Evolutionary conservation across 352 stramenopile species (phyloP).

Genomic region (Phytophthora podocarpi): DNA sequence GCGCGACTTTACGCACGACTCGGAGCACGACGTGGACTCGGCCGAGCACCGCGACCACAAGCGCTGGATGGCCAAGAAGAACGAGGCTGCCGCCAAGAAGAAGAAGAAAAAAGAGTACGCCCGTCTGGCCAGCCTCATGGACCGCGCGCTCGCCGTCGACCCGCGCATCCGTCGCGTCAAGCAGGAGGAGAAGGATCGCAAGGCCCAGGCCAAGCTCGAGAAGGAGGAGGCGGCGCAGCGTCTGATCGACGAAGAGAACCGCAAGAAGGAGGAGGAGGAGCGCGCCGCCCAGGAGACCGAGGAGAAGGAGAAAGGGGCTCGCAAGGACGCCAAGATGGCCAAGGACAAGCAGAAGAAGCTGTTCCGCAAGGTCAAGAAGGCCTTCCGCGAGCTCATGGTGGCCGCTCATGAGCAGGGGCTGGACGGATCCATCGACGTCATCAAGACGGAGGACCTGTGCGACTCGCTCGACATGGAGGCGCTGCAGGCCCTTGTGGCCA

Average conservation of each 20-base stretch:
- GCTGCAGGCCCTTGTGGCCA: slow-evolving; percentile 68
- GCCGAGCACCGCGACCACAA: slow-evolving; percentile 88
- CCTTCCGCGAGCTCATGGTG: slow-evolving; percentile 80
- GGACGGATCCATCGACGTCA: slow-evolving; percentile 62
- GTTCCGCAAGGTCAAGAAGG: slow-evolving; percentile 85
- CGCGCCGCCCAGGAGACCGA: slow-evolving; percentile 52
- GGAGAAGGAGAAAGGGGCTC: slow-evolving; percentile 69
- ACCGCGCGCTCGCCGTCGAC: slow-evolving; percentile 75
- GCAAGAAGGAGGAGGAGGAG: slow-evolving; percentile 63
- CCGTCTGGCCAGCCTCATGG: slow-evolving; percentile 78
- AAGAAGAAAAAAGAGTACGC: slow-evolving; percentile 91
- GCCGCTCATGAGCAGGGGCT: slow-evolving; percentile 63
- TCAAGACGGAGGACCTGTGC: slow-evolving; percentile 81
- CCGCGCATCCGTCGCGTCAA: slow-evolving; percentile 84
- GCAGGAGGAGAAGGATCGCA: slow-evolving; percentile 87
- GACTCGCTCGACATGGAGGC: slow-evolving; percentile 74
- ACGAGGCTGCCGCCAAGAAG: slow-evolving; percentile 85
- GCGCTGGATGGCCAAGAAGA: slow-evolving; percentile 90
- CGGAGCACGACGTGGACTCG: slow-evolving; percentile 86
- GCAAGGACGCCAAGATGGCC: slow-evolving; percentile 74
- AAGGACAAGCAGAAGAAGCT: slow-evolving; percentile 90
- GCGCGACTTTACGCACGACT: slow-evolving; percentile 84
- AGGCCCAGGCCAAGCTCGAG: slow-evolving; percentile 68
- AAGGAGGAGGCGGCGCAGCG: slow-evolving; percentile 78
- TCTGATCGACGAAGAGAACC: slow-evolving; percentile 72